Conservation (phyloP, 768 basidiomycete species). For the Boletus sensibilis region DNA sequence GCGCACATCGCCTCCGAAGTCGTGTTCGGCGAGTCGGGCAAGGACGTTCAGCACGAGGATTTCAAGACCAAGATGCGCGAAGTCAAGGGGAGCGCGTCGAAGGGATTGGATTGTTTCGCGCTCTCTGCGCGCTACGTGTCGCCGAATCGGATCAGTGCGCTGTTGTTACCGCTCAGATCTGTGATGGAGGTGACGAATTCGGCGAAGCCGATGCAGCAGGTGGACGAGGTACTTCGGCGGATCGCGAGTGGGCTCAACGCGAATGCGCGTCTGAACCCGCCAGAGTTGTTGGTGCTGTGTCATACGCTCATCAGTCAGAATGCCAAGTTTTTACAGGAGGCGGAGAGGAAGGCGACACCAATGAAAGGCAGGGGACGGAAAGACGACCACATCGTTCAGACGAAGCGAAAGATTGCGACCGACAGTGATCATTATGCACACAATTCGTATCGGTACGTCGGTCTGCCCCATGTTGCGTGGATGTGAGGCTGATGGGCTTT, state of each 20-base stretch:
- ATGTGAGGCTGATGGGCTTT: not conserved
- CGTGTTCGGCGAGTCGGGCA: conserved; percentile 90
- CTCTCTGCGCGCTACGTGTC: conserved; percentile 78
- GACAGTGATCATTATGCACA: conserved; percentile 72
- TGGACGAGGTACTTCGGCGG: conserved; percentile 86
- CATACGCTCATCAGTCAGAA: conserved; percentile 91
- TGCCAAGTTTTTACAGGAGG: conserved; percentile 76
- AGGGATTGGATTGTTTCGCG: conserved; percentile 83
- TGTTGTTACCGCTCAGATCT: conserved; percentile 75
- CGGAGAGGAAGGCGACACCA: conserved; percentile 36
- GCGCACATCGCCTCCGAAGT: conserved; percentile 84
- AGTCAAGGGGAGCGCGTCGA: conserved; percentile 78
- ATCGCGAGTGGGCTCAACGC: conserved; percentile 82
- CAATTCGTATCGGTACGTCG: conserved; percentile 80
- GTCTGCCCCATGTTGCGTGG: not conserved
- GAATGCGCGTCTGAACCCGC: conserved; percentile 67
- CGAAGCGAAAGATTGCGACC: conserved; percentile 58
- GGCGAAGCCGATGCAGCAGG: conserved; percentile 72
- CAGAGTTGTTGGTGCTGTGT: conserved; percentile 76
- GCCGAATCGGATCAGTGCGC: conserved; percentile 68
- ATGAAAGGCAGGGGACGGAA: conserved; percentile 35
- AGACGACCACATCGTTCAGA: conserved; percentile 70
- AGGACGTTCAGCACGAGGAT: conserved; percentile 82
- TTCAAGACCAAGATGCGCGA: conserved; percentile 96
- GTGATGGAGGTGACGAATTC: conserved; percentile 87